Conservation (phyloP, 805 yeast genomes). For the Phaffomyces opuntiae region DNA sequence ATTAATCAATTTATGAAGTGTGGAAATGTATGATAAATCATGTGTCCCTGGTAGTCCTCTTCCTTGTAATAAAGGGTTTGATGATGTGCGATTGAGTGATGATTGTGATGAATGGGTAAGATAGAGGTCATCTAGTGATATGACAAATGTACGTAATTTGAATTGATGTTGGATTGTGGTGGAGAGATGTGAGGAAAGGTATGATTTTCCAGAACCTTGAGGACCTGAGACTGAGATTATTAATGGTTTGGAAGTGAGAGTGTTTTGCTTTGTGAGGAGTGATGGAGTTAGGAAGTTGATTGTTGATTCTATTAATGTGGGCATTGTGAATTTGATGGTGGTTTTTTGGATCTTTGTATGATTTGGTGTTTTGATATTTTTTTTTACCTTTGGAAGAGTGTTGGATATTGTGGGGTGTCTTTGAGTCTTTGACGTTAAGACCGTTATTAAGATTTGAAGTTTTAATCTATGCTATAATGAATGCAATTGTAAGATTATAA, state of each 20-base stretch:
- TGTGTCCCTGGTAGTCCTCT: slow-evolving; percentile 95
- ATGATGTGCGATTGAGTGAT: slow-evolving; percentile 31
- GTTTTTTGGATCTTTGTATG: neutral
- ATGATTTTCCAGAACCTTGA: slow-evolving; percentile 77
- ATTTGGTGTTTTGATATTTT: neutral
- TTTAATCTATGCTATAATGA: no score
- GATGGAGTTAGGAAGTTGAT: neutral
- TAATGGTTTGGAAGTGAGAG: slow-evolving; percentile 30
- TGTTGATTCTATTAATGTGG: neutral
- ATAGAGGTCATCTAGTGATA: slow-evolving; percentile 87
- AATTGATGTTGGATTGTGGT: slow-evolving; percentile 30
- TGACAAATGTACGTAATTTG: slow-evolving; percentile 32
- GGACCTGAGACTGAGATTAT: slow-evolving; percentile 39
- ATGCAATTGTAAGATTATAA: no score
- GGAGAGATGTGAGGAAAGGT: slow-evolving; percentile 37
- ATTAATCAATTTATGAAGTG: slow-evolving; percentile 11
- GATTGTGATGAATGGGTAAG: slow-evolving; percentile 57
- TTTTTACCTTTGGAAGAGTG: neutral
- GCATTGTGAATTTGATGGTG: neutral
- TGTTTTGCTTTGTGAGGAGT: slow-evolving; percentile 6
- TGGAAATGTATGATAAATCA: slow-evolving; percentile 37
- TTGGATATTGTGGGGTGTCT: no score
- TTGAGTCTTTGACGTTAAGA: no score
- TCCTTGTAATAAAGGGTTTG: slow-evolving; percentile 58
- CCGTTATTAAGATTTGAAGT: no score